Evolutionary conservation across 2,329 filamentous ascomycete species (phyloP).

Genomic region (Rutstroemia sp.): DNA sequence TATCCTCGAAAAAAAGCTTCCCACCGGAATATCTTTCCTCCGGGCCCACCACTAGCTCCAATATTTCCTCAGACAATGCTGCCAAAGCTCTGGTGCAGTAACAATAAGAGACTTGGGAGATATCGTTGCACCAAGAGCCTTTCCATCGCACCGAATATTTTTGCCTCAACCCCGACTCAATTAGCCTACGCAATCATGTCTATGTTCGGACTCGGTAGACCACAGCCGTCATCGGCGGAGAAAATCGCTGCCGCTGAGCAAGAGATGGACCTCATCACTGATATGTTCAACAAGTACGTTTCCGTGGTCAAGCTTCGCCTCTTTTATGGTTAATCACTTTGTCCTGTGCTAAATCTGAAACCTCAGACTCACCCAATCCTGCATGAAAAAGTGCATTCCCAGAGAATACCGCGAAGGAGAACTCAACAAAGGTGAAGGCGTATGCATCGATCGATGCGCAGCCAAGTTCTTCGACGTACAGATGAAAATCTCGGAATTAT

Average conservation of each 20-base stretch:
- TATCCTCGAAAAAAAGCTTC: neutral
- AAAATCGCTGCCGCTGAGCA: constrained; percentile 96
- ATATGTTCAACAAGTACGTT: constrained; percentile 92
- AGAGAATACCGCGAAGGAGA: constrained; percentile 89
- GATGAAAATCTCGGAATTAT: constrained; percentile 93
- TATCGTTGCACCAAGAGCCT: neutral
- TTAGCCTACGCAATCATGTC: constrained; percentile 47
- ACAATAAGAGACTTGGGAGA: neutral
- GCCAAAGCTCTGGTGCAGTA: neutral
- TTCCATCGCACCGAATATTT: neutral
- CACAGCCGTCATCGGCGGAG: constrained; percentile 88
- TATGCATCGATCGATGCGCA: constrained; percentile 95
- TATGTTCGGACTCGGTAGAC: constrained; percentile 64
- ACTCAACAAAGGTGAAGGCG: constrained; percentile 97
- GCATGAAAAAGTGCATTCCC: constrained; percentile 90
- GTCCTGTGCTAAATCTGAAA: constrained; percentile 8
- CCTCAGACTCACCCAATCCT: constrained; percentile 72
- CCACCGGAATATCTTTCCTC: neutral
- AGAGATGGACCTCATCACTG: constrained; percentile 94
- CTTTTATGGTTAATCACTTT: neutral
- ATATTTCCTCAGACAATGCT: neutral
- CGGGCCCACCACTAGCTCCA: neutral
- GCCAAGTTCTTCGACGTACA: constrained; percentile 99
- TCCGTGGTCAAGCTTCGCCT: neutral
- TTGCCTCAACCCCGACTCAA: neutral